Evolutionary conservation across 768 basidiomycete species (phyloP).

Genomic region (Albatrellus ellisii): DNA sequence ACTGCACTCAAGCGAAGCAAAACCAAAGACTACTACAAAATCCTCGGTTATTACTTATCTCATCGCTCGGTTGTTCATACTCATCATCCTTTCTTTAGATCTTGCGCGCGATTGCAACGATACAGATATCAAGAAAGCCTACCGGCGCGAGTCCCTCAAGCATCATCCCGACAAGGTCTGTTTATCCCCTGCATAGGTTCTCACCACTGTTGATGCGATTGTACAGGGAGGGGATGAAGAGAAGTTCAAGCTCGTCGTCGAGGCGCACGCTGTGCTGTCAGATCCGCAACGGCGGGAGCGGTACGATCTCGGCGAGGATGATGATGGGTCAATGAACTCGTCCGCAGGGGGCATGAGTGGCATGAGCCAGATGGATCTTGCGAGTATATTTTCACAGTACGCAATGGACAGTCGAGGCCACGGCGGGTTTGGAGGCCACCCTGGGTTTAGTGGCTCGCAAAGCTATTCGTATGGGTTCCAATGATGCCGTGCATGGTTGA

Average conservation of each 20-base stretch:
- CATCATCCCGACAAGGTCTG: slow-evolving; percentile 77
- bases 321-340: slow-evolving; percentile 52
- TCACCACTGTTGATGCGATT: neutral
- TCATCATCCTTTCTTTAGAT: slow-evolving; percentile 16
- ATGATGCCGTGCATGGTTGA: too few relatives aligned
- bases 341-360: slow-evolving; percentile 18
- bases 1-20: slow-evolving; percentile 75
- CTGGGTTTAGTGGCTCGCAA: neutral
- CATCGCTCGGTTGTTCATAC: neutral
- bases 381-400: slow-evolving; percentile 13
- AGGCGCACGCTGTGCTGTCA: slow-evolving; percentile 73
- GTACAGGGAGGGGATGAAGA: slow-evolving; percentile 84
- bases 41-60: slow-evolving; percentile 28
- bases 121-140: slow-evolving; percentile 80
- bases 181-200: neutral
- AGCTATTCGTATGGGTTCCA: too few relatives aligned
- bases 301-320: slow-evolving; percentile 76
- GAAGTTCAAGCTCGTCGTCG: slow-evolving; percentile 83
- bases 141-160: slow-evolving; percentile 73
- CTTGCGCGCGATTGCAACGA: slow-evolving; percentile 49
- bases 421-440: neutral
- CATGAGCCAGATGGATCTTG: slow-evolving; percentile 22
- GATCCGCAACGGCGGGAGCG: slow-evolving; percentile 60
- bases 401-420: neutral
- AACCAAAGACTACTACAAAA: slow-evolving; percentile 84